phyloP scores from a whole-genome alignment of 768 basidiomycete genomes.

The Mycena indigotica region DNA sequence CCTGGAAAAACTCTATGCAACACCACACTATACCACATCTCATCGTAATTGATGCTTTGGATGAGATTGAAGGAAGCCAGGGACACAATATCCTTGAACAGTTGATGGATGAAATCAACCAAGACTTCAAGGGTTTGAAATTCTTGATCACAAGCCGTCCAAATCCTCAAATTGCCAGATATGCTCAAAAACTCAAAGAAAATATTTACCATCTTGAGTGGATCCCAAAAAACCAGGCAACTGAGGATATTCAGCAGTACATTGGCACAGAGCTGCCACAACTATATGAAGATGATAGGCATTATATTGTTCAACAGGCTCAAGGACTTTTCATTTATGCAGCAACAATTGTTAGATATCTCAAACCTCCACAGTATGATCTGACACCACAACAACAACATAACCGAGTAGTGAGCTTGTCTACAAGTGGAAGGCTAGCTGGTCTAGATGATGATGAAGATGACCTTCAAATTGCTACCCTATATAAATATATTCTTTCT shows the following conservation, averaged over 20 bases:
- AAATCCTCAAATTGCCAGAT: background rate
- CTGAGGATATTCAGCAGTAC: no score
- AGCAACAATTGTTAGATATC: background rate
- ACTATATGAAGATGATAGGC: no score
- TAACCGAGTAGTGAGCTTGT: no score
- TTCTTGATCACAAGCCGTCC: slow-evolving; percentile 8
- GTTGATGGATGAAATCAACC: slow-evolving; percentile 1
- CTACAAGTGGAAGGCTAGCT: no score
- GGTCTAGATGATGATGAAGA: no score
- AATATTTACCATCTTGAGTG: background rate
- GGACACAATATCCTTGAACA: slow-evolving; percentile 14
- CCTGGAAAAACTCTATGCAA: background rate
- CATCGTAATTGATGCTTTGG: slow-evolving; percentile 31
- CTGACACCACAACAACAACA: no score
- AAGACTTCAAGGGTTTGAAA: background rate
- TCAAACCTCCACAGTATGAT: no score
- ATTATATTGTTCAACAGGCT: background rate
- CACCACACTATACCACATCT: slow-evolving; percentile 14
- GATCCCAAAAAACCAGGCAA: background rate
- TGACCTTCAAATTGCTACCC: no score
- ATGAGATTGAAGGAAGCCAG: slow-evolving; percentile 24
- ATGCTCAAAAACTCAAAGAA: background rate
- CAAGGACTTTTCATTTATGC: slow-evolving; percentile 9
- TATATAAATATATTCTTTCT: no score
- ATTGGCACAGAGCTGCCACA: no score